phyloP scores from a whole-genome alignment of 305 asterid genomes.

The Fraxinus baroniana region DNA sequence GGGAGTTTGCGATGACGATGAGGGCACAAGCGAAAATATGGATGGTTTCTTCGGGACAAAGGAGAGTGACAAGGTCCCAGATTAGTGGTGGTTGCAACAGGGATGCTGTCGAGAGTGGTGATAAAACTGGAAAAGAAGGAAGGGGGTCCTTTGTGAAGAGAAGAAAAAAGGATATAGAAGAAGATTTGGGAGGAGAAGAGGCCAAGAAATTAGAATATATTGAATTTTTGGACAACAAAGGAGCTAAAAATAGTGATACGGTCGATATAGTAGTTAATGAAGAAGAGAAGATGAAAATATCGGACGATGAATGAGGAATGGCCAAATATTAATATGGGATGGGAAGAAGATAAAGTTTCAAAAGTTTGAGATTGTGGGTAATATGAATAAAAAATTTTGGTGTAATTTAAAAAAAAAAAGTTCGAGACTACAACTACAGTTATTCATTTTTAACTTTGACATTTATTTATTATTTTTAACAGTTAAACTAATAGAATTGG shows the following conservation, averaged over 20 bases:
- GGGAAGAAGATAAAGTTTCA: too few species aligned
- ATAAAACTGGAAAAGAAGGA: constrained; percentile 19
- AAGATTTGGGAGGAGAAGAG: too few species aligned
- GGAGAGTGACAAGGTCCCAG: constrained; percentile 77
- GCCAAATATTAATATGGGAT: not conserved
- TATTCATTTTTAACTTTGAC: too few species aligned
- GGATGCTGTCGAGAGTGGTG: constrained; percentile 25
- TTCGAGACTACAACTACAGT: too few species aligned
- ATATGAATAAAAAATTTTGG: too few species aligned
- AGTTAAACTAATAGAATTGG: too few species aligned
- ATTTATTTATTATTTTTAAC: too few species aligned
- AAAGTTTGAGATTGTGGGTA: too few species aligned
- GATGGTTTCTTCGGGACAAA: constrained; percentile 40
- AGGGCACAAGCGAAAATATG: not conserved
- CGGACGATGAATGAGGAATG: constrained; percentile 13
- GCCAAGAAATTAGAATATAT: not conserved
- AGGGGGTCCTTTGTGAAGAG: constrained; percentile 32
- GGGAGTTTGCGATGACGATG: too few species aligned
- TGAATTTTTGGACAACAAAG: constrained; percentile 26
- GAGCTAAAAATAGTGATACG: constrained; percentile 34
- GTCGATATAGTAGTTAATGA: constrained; percentile 27
- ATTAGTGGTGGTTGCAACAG: constrained; percentile 25
- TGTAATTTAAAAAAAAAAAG: too few species aligned
- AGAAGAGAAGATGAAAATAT: constrained; percentile 20
- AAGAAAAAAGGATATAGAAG: constrained; percentile 30